Base-by-base conservation (phyloP, 306 rosid species). In the Lathyrus oleraceus region DNA sequence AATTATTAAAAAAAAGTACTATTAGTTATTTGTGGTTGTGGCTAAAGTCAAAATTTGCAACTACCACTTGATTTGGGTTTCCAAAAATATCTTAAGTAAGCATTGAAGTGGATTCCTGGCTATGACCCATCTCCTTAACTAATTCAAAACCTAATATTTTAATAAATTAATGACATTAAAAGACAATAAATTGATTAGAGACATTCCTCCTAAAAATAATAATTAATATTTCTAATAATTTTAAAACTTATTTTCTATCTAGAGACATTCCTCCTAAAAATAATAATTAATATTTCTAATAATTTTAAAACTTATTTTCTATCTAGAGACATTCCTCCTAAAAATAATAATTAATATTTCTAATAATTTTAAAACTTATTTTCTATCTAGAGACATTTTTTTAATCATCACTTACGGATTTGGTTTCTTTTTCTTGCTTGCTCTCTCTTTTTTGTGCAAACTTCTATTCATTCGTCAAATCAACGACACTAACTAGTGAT, bases 1-100 rank as follows among this genome's bases (percentile, higher is more conserved):
- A 23, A 23, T 23, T 23, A 23, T 1, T 0, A 23, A 23, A 23
- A 23, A 23, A 30, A 7, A 30, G 35, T 30, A 30, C 35, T 30
- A 32, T 32, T 32, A 32, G 38, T 32, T 8, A 32, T 32, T 32
- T 32, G 38, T 32, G 38, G 38, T 32, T 32, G 57, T 49, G 11
- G 5, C 49, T 1, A 75, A 15, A 81, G 89, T 87, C 89, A 82
- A 87, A 43, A 17, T 69, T 75, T 73, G 80, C 83, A 52, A 78
- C 92, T 76, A 53, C 72, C 69, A 71, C 66, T 73, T 67, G 49
- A 63, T 49, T 67, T 19, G 64, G 72, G 77, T 63, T 10, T 68
- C 45, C 40, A n/a, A 56, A 57, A 61, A 47, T 10, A 77, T 71
- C 59, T 3, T 16, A 70, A 49, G 4, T 23, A 61, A 76, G 58